These are phyloP conservation scores for Oidiodendron maius DNA, from an alignment of 495 filamentous ascomycete species.

Conservation along the genomic window DNA sequence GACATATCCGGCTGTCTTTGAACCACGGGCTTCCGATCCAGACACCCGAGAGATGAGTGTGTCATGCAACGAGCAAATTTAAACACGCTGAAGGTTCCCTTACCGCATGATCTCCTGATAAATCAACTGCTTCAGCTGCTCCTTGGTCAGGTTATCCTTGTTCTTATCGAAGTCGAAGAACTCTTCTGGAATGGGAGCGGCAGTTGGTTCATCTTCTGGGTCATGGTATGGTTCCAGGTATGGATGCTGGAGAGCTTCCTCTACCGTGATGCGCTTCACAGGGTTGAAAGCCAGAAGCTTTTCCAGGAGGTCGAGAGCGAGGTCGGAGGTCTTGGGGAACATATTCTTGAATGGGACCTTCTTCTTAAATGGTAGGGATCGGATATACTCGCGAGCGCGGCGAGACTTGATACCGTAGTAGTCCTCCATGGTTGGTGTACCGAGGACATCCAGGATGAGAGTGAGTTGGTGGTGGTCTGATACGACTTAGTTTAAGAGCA, in stretches of 20 bases:
- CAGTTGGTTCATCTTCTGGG: slow-evolving; percentile 96
- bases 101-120: slow-evolving; percentile 99
- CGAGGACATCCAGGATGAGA: slow-evolving; percentile 94
- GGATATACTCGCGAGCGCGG: slow-evolving; percentile 96
- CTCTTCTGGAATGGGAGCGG: slow-evolving; percentile 91
- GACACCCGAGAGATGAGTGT: too few relatives aligned
- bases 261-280: slow-evolving; percentile 95
- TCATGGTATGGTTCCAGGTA: slow-evolving; percentile 99
- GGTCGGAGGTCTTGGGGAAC: slow-evolving; percentile 94
- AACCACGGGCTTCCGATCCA: background rate
- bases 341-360: slow-evolving; percentile 96
- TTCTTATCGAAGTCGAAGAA: slow-evolving; percentile 99
- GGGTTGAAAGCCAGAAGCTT: slow-evolving; percentile 97
- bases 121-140: slow-evolving; percentile 94
- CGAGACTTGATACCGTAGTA: slow-evolving; percentile 99
- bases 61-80: too few relatives aligned
- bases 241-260: slow-evolving; percentile 94
- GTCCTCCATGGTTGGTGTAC: slow-evolving; percentile 99
- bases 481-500: slow-evolving; percentile 18
- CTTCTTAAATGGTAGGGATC: slow-evolving; percentile 99
- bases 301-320: slow-evolving; percentile 90
- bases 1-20: background rate
- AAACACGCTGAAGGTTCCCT: slow-evolving; percentile 3
- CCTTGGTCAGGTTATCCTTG: slow-evolving; percentile 97
- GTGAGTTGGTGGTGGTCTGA: slow-evolving; percentile 97